Evolutionary conservation across 768 basidiomycete genomes (phyloP).

Genomic region (Rhizopogon roseolus): DNA sequence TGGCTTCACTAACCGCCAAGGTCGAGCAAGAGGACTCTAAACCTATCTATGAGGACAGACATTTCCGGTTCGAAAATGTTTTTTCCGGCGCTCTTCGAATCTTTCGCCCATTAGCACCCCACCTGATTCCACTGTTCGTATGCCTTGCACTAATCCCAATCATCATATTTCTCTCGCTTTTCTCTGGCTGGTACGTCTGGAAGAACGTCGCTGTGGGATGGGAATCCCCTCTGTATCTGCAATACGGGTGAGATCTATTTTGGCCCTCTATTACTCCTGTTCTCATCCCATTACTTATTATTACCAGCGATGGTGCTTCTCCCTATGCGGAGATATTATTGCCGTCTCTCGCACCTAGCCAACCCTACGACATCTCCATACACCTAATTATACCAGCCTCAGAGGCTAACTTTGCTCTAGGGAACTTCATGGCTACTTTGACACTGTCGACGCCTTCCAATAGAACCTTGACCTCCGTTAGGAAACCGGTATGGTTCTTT

Average conservation of each 20-base stretch:
- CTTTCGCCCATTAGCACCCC: conserved; percentile 52
- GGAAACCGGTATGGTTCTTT: conserved; percentile 55
- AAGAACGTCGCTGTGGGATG: conserved; percentile 65
- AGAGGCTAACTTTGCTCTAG: conserved; percentile 65
- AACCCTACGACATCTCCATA: conserved; percentile 74
- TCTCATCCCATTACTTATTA: not conserved
- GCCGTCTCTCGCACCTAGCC: conserved; percentile 48
- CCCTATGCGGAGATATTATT: conserved; percentile 61
- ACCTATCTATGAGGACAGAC: not conserved
- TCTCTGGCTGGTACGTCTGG: conserved; percentile 76
- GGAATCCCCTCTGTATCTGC: conserved; percentile 63
- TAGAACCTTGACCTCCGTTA: conserved; percentile 53
- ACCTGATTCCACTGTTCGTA: conserved; percentile 61
- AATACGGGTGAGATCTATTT: conserved; percentile 64
- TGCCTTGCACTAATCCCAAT: conserved; percentile 61
- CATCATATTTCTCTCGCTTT: conserved; percentile 51
- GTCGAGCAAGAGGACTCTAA: conserved; percentile 2
- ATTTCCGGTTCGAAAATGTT: not conserved
- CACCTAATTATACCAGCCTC: conserved; percentile 61
- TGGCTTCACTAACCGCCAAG: not conserved
- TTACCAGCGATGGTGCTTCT: conserved; percentile 49
- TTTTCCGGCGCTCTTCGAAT: conserved; percentile 19
- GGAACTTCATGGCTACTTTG: conserved; percentile 80
- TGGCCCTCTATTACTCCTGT: not conserved
- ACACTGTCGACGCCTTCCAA: conserved; percentile 57